Evolutionary conservation across 2,329 filamentous ascomycete genomes (phyloP).

Genomic region (Alternaria sp.): DNA sequence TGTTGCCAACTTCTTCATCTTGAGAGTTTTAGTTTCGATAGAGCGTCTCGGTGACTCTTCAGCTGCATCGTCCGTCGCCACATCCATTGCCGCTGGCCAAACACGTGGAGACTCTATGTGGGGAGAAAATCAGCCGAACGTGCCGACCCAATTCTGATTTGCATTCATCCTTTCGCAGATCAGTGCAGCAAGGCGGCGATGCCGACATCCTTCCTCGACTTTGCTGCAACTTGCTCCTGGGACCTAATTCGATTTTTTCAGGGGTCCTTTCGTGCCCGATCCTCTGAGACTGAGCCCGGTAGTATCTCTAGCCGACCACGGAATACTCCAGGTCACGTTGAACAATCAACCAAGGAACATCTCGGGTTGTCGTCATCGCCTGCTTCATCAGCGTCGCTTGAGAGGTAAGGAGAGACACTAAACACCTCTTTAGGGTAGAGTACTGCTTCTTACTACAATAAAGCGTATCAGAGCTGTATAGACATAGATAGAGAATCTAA

Average conservation of each 20-base stretch:
- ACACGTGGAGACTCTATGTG: slow-evolving; percentile 33
- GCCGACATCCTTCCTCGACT: slow-evolving; percentile 3
- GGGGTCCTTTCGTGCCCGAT: background rate
- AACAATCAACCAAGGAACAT: background rate
- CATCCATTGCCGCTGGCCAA: slow-evolving; percentile 12
- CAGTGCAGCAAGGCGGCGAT: slow-evolving; percentile 12
- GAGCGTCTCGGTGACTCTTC: background rate
- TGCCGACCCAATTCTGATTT: slow-evolving; percentile 22
- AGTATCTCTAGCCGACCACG: slow-evolving; percentile 7
- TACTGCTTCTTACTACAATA: too few species aligned
- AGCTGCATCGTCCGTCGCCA: slow-evolving; percentile 4
- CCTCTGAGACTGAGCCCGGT: background rate
- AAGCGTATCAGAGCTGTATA: too few species aligned
- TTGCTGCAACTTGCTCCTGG: slow-evolving; percentile 5
- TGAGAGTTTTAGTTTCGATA: background rate
- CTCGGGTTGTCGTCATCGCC: background rate
- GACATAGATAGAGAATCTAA: too few species aligned
- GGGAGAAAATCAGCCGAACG: slow-evolving; percentile 30
- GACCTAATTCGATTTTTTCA: slow-evolving; percentile 1
- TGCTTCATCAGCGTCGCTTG: background rate
- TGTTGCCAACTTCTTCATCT: slow-evolving; percentile 1
- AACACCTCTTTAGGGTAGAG: too few species aligned
- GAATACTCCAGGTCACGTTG: background rate
- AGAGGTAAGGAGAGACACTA: background rate
- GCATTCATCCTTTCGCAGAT: slow-evolving; percentile 26